phyloP scores from a whole-genome alignment of 2,329 filamentous ascomycete species.

The Fusarium sp. region DNA sequence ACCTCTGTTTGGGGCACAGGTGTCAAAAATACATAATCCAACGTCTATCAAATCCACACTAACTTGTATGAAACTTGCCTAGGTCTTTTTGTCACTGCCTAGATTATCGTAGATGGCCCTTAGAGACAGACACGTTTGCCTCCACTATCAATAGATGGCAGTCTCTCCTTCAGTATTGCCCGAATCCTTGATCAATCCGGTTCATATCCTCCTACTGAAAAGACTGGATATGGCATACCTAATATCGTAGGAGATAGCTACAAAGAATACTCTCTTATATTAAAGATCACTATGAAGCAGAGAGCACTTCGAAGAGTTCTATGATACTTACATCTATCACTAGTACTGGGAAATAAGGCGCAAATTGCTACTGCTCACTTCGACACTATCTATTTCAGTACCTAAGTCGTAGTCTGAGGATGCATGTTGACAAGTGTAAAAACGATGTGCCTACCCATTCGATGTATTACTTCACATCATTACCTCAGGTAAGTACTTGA shows the following conservation, averaged over 20 bases:
- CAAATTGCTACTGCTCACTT: slow-evolving; percentile 9
- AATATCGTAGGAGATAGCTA: not conserved
- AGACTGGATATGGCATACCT: not conserved
- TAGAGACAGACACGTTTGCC: not conserved
- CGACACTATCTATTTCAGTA: not conserved
- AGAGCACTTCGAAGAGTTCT: not conserved
- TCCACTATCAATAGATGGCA: not conserved
- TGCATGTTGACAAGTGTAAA: not conserved
- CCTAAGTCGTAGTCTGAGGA: not conserved
- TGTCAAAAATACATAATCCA: not conserved
- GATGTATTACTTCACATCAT: not conserved
- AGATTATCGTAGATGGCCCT: not conserved
- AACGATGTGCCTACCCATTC: not conserved
- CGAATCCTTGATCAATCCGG: not conserved
- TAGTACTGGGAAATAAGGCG: not conserved
- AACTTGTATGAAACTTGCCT: not conserved
- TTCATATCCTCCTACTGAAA: not conserved
- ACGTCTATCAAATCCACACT: not conserved
- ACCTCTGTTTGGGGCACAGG: too few relatives aligned
- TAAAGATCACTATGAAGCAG: not conserved
- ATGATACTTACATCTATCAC: slow-evolving; percentile 8
- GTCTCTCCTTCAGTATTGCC: not conserved
- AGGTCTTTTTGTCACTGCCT: not conserved
- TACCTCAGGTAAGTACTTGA: not conserved
- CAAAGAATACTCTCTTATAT: not conserved